Percentiles rank a stretch among this genome's conserved stretches.
phyloP scores from a whole-genome alignment of 2,329 filamentous ascomycete species.

The Ophiosphaerella narmari region DNA sequence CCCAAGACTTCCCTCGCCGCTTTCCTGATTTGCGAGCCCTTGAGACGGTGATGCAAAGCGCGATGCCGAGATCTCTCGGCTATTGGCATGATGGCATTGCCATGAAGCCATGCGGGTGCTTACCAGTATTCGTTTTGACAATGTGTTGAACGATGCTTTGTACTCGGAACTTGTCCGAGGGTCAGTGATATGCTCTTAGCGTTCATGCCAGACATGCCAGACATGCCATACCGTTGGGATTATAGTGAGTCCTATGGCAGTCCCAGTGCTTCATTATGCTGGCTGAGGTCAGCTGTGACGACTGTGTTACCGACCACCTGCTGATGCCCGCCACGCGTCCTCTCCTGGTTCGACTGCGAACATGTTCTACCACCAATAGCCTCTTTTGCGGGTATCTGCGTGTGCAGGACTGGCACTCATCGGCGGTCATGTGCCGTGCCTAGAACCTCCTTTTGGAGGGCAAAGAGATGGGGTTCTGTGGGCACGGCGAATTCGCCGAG shows the following conservation, averaged over 20 bases:
- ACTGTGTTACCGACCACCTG: not conserved
- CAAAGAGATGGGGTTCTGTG: not conserved
- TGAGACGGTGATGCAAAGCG: constrained; percentile 24
- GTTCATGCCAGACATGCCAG: not conserved
- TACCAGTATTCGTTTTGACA: not conserved
- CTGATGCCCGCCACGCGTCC: constrained; percentile 12
- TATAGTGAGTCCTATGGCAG: too few relatives aligned
- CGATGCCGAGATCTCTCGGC: constrained; percentile 36
- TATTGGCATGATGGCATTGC: constrained; percentile 19
- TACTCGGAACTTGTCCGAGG: not conserved
- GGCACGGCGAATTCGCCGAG: constrained; percentile 2
- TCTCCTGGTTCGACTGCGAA: constrained; percentile 6
- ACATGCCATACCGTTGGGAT: too few relatives aligned
- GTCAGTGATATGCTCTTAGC: not conserved
- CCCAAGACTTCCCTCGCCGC: constrained; percentile 35
- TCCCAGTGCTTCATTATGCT: too few relatives aligned
- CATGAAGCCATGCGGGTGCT: constrained; percentile 8
- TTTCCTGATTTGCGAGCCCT: constrained; percentile 21
- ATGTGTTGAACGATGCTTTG: not conserved
- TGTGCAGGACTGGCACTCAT: not conserved
- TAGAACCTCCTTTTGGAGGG: not conserved
- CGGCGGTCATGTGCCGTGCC: not conserved
- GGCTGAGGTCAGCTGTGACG: too few relatives aligned
- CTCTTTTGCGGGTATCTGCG: not conserved
- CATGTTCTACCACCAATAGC: constrained; percentile 11